Base-by-base conservation (phyloP, 148 eudicot species). In the Arbutus unedo region DNA sequence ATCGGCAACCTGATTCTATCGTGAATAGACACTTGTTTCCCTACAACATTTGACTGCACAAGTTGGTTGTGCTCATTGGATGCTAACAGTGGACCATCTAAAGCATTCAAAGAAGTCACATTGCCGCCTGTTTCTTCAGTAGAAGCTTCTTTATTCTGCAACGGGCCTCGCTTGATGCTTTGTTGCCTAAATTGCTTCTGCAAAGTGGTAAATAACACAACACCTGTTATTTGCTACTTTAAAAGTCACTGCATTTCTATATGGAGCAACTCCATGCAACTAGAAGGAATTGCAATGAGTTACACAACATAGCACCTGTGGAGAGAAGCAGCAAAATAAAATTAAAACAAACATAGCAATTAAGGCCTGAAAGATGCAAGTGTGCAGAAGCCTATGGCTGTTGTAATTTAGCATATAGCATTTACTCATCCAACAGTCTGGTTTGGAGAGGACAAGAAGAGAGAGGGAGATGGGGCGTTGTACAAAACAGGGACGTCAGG, bases 131-230 rank as follows among this genome's bases (percentile, higher is more conserved):
- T 82, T 74, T 60, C 77, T 56, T 86, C 81, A 82, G 82, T 47
- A 71, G 84, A 74, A 80, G 82, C 67, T 38, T 82, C 79, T 7
- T 74, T 76, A 2, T 49, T 81, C 78, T 82, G 87, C 56, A 45
- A 44, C 2, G 81, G 83, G 77, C 84, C 66, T 78, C 49, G 89
- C 54, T 31, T 75, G 16, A 38, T 14, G 81, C 66, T 82, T 49
- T 86, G 87, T 45, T 81, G 89, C 85, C 82, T 92, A 57, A 92
- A 91, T 83, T 92, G 95, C 85, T 93, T 93, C 97, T 93, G 93
- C 79, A 80, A 76, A 55, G 49, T 49, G 73, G 43, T 31, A 62
- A 62, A 79, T n/a, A 60, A 60, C 31, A 43, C 3, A 62, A 25
- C 14, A 49, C 48, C 0, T 0, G 25, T 51, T 16, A 51, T 25